phyloP scores from a whole-genome alignment of 2,329 filamentous ascomycete species.

The Trichoderma sp. region DNA sequence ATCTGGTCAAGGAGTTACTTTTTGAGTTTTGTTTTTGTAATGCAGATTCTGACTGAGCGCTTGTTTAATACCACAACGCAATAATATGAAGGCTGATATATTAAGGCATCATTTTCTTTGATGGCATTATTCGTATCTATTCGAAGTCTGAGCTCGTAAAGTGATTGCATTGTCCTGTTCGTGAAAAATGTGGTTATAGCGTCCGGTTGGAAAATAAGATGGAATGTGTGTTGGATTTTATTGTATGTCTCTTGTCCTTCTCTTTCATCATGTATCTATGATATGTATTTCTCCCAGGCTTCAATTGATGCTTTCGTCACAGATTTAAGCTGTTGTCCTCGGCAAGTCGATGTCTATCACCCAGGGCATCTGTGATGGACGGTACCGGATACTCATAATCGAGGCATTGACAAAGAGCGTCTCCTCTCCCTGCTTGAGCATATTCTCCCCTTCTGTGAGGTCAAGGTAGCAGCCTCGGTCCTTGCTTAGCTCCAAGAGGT shows the following conservation, averaged over 20 bases:
- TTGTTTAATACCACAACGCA: not conserved
- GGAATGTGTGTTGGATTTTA: not conserved
- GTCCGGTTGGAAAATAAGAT: not conserved
- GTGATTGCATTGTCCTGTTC: not conserved
- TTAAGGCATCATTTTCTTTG: not conserved
- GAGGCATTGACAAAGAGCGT: slow-evolving; percentile 64
- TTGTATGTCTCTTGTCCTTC: not conserved
- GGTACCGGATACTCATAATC: slow-evolving; percentile 47
- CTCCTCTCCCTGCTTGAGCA: slow-evolving; percentile 43
- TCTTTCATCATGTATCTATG: not conserved
- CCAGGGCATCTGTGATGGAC: slow-evolving; percentile 53
- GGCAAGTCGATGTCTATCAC: slow-evolving; percentile 51
- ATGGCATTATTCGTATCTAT: not conserved
- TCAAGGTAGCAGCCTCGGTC: slow-evolving; percentile 42
- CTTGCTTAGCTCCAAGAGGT: slow-evolving; percentile 27
- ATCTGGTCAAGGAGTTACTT: not conserved
- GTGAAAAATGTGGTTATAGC: not conserved
- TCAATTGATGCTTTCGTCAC: not conserved
- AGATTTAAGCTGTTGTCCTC: not conserved
- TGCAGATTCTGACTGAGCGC: not conserved
- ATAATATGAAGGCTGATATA: slow-evolving; percentile 6
- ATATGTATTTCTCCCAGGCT: not conserved
- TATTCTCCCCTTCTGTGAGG: slow-evolving; percentile 36
- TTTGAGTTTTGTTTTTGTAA: not conserved
- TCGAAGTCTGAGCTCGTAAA: not conserved